Conservation (phyloP, 2,329 filamentous ascomycete genomes). For the Stemphylium beticola region DNA sequence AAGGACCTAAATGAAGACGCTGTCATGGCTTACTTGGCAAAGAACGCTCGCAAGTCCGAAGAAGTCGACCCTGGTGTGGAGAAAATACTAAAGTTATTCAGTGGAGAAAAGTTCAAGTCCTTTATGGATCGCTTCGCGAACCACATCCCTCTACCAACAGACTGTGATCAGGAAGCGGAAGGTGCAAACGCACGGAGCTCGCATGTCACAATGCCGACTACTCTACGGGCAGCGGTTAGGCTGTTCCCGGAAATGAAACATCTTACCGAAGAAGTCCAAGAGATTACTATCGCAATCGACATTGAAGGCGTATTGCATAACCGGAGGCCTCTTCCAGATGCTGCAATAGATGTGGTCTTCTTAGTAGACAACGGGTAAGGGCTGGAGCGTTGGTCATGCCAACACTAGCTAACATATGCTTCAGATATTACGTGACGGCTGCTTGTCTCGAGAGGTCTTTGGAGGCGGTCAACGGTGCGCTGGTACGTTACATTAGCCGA, state of each 20-base stretch:
- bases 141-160: slow-evolving; percentile 25
- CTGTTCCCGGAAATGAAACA: slow-evolving; percentile 30
- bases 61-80: neutral
- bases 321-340: slow-evolving; percentile 19
- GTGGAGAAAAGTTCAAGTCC: slow-evolving; percentile 19
- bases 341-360: slow-evolving; percentile 42
- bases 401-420: slow-evolving; percentile 2
- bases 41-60: slow-evolving; percentile 25
- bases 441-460: slow-evolving; percentile 31
- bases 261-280: slow-evolving; percentile 26
- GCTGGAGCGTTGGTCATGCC: neutral
- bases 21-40: slow-evolving; percentile 20
- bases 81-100: slow-evolving; percentile 8
- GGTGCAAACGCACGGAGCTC: neutral
- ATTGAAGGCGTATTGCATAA: slow-evolving; percentile 38
- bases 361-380: slow-evolving; percentile 49
- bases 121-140: slow-evolving; percentile 21
- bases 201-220: slow-evolving; percentile 18
- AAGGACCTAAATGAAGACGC: slow-evolving; percentile 14
- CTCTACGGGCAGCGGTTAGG: slow-evolving; percentile 28
- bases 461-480: slow-evolving; percentile 22
- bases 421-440: slow-evolving; percentile 38
- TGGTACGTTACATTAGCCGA: slow-evolving; percentile 6
- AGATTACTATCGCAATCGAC: slow-evolving; percentile 42
- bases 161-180: slow-evolving; percentile 10